phyloP scores from a whole-genome alignment of 768 basidiomycete species.

The Tephrocybe rancida region DNA sequence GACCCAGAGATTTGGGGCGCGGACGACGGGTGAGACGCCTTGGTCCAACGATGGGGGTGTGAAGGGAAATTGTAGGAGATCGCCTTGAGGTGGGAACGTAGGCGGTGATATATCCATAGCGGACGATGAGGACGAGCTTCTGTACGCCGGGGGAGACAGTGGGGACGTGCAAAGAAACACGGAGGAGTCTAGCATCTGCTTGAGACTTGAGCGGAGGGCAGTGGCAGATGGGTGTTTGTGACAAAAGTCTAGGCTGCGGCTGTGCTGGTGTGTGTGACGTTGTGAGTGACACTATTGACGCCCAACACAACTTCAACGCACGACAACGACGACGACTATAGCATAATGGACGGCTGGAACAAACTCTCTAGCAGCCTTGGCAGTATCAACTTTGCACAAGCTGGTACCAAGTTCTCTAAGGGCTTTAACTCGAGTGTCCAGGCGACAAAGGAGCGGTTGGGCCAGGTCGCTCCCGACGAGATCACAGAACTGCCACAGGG shows the following conservation, averaged over 20 bases:
- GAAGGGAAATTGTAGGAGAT: neutral
- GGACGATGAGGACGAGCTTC: neutral
- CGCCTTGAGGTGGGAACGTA: neutral
- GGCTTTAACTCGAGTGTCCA: constrained; percentile 83
- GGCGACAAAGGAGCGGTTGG: constrained; percentile 85
- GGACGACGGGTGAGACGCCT: constrained; percentile 3
- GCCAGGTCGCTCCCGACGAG: constrained; percentile 87
- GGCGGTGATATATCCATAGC: neutral
- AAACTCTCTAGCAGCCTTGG: constrained; percentile 66
- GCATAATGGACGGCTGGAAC: constrained; percentile 65
- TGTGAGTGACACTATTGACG: too few relatives aligned
- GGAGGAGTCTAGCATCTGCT: neutral
- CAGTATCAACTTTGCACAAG: constrained; percentile 71
- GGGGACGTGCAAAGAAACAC: constrained; percentile 2
- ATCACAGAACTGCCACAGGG: constrained; percentile 94
- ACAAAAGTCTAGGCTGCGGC: constrained; percentile 11
- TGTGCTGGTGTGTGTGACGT: too few relatives aligned
- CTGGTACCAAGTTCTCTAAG: constrained; percentile 75
- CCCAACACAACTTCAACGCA: too few relatives aligned
- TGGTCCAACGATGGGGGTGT: neutral
- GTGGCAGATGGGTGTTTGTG: constrained; percentile 1
- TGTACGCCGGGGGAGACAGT: neutral
- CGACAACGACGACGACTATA: constrained; percentile 26
- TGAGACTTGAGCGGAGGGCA: too few relatives aligned
- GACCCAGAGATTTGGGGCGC: neutral